Evolutionary conservation across 2,329 filamentous ascomycete species (phyloP).

Genomic region (Verticillium klebahnii): DNA sequence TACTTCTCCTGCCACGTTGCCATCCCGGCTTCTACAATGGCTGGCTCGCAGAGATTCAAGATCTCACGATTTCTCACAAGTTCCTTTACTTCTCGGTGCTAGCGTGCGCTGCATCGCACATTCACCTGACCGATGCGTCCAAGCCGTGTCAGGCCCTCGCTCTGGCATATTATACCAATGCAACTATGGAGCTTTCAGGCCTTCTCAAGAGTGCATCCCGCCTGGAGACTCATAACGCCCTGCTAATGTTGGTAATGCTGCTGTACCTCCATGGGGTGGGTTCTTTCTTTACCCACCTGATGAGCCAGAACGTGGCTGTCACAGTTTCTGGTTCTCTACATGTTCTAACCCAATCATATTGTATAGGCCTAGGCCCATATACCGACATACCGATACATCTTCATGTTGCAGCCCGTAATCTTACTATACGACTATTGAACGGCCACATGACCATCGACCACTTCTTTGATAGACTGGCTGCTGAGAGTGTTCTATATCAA

Average conservation of each 20-base stretch:
- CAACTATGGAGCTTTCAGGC: conserved; percentile 13
- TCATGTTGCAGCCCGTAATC: conserved; percentile 15
- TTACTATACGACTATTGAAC: conserved; percentile 10
- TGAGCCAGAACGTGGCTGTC: neutral
- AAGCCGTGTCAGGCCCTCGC: conserved; percentile 16
- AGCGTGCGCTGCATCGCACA: conserved; percentile 19
- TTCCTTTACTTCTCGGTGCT: conserved; percentile 23
- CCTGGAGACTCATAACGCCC: conserved; percentile 15
- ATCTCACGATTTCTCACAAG: conserved; percentile 19
- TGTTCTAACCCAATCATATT: conserved; percentile 5
- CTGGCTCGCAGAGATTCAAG: conserved; percentile 22
- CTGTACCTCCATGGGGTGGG: conserved; percentile 20
- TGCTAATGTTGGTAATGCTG: conserved; percentile 20
- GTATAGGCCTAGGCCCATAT: conserved; percentile 14
- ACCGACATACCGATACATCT: conserved; percentile 15
- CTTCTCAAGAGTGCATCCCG: conserved; percentile 8
- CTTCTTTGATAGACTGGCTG: conserved; percentile 15
- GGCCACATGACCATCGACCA: conserved; percentile 5
- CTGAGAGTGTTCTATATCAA: conserved; percentile 19
- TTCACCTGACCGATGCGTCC: conserved; percentile 13
- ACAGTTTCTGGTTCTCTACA: neutral
- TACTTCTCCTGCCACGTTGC: conserved; percentile 21
- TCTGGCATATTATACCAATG: conserved; percentile 16
- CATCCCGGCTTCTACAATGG: conserved; percentile 22
- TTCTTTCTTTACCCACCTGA: too few relatives aligned